phyloP scores from a whole-genome alignment of 176 grass and related monocot genomes.

The Hordeum vulgare region MorexV3_pseudomolecules_assembly NC_058522.1:406869069-406869568 shows the following conservation, averaged over 20 bases:
- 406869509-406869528: constrained; percentile 33
- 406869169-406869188: background rate
- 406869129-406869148: background rate
- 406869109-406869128: background rate
- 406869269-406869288: constrained; percentile 92
- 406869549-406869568: constrained; percentile 82
- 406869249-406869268: background rate
- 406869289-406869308: constrained; percentile 90
- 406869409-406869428: constrained; percentile 74
- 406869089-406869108: constrained; percentile 13
- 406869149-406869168: background rate
- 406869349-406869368: constrained; percentile 56
- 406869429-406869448: constrained; percentile 50
- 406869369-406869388: constrained; percentile 63
- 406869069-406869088: constrained; percentile 87
- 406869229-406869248: background rate
- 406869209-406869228: background rate
- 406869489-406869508: constrained; percentile 56
- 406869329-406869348: constrained; percentile 42
- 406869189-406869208: background rate
- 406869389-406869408: constrained; percentile 74
- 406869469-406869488: constrained; percentile 70
- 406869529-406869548: constrained; percentile 60
- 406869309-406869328: constrained; percentile 78
- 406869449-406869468: constrained; percentile 62